Conservation (phyloP, 2,329 filamentous ascomycete genomes). For the Ophiostoma piceae region DNA sequence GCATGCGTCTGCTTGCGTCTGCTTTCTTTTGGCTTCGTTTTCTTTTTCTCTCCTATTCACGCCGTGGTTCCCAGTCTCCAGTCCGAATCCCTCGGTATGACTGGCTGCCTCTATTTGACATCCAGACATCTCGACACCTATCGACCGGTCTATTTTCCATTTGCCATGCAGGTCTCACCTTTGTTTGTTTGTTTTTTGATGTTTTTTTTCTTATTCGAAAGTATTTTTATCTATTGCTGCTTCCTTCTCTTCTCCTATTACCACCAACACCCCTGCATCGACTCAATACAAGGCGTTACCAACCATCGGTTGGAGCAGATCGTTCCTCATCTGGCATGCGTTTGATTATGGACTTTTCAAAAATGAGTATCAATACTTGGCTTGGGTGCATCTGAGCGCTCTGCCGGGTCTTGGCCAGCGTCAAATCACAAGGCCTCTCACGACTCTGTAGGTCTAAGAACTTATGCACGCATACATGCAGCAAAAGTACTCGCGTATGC, state of each 20-base stretch:
- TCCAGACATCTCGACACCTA: neutral
- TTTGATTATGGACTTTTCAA: neutral
- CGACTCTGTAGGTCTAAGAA: neutral
- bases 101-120: neutral
- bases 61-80: slow-evolving; percentile 9
- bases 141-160: slow-evolving; percentile 12
- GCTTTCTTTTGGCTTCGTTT: neutral
- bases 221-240: neutral
- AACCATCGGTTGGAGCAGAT: slow-evolving; percentile 10
- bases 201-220: neutral
- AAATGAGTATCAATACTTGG: neutral
- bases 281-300: neutral
- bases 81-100: neutral
- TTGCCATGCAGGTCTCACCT: slow-evolving; percentile 8
- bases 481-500: slow-evolving; percentile 9
- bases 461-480: neutral
- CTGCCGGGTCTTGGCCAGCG: neutral
- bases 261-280: slow-evolving; percentile 1
- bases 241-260: neutral
- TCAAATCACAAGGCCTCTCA: neutral
- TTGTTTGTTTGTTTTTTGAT: neutral
- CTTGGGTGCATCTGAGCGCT: neutral
- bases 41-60: neutral
- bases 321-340: slow-evolving; percentile 8
- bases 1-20: neutral